Base-by-base conservation (phyloP, 495 filamentous ascomycete genomes). In the Neurospora sp. region DNA sequence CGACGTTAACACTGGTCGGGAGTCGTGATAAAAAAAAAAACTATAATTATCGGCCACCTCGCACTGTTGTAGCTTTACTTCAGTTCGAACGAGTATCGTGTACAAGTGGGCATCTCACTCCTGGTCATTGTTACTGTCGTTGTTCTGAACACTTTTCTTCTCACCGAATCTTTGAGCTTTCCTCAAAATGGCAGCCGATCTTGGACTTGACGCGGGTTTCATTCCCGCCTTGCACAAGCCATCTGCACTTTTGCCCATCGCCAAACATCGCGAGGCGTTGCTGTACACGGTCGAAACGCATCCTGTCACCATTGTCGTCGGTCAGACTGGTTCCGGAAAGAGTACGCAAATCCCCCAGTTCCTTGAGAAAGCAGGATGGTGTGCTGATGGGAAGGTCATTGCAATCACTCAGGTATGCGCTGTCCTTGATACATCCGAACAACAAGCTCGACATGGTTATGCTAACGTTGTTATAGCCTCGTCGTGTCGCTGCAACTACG, bases 311-410 rank as follows among this genome's bases (percentile, higher is more conserved):
- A 93, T 96, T 72, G 92, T 96, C 16, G 90, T 97, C 72, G 93
- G 93, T 20, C 93, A 96, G 76, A 97, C 93, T n/a, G 93, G 93
- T 12, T 94, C 92, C 38, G 93, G 93, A 38, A 97, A 97, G 82
- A 96, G 93, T 9, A 97, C 93, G 0, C 93, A 97, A 77, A 89
- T 96, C 71, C 93, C 93, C 18, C 93, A 96, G 76, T 97, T 93
- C 78, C 88, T 97, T 18, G 90, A 96, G 75, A 86, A 94, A 76
- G 92, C 93, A 74, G 94, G 96, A 80, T 98, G 96, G 92, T 95
- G 93, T 77, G 86, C 87, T 71, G 89, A 95, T 80, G 84, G 85
- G 18, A 97, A 96, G 77, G 77, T 91, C 62, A 93, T 99, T 72
- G 96, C 89, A 38, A 88, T 97, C 38, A 99, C 96, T 18, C 96